Base-by-base conservation (phyloP, 78 protist genomes). In the Monocercomonoides exilis region DNA sequence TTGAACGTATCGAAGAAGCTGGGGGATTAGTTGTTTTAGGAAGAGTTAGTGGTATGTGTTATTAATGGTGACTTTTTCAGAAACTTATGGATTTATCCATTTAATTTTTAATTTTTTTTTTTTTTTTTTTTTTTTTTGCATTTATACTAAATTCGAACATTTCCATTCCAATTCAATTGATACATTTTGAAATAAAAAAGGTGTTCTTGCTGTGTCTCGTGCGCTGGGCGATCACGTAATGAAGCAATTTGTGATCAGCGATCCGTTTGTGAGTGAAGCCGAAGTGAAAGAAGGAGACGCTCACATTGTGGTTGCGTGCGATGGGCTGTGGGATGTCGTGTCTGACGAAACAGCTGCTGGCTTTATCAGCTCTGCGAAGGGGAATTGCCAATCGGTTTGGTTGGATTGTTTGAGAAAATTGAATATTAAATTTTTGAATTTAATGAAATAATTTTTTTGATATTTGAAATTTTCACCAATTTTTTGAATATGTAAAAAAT, bases 151-250 rank as follows among this genome's bases (percentile, higher is more conserved):
- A n/a, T n/a, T n/a, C n/a, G n/a, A n/a, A n/a, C n/a, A n/a, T n/a
- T n/a, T n/a, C n/a, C n/a, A n/a, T n/a, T n/a, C n/a, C n/a, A 32
- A 11, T 21, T 32, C 70, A 54, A 11, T 11, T 54, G 38, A 21
- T 54, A 11, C 70, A 32, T 54, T 54, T 21, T 21, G 11, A 32
- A 21, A 32, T 54, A 11, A 2, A 32, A 41, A 38, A 81, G 85
- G 85, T 3, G 84, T 87, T 21, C 84, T 87, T 32, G 82, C 89
- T 0, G 85, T 87, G 38, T 45, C 85, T 29, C 54, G 89, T 1
- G 84, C 89, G 33, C 89, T 87, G 0, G 89, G 89, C 0, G 89
- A 87, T 41, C 89, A 87, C 43, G 89, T 81, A 46, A 70, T 87
- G 85, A 87, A 87, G 43, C 84, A 77, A 42, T 6, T 29, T n/a